Evolutionary conservation across 2,329 filamentous ascomycete genomes (phyloP).

Genomic region (Colletotrichum noveboracense): DNA sequence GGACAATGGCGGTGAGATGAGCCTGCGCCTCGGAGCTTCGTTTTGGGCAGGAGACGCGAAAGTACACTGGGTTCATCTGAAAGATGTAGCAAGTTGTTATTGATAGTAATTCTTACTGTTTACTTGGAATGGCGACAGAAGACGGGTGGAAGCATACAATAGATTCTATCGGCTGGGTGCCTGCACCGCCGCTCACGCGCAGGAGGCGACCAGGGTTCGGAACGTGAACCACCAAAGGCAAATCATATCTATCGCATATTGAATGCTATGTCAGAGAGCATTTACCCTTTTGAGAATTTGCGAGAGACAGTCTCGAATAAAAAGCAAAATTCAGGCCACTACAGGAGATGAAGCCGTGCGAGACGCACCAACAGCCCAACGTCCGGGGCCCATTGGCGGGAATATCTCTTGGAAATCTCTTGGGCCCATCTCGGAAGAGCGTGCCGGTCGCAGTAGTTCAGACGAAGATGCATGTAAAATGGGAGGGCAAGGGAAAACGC

Average conservation of each 20-base stretch:
- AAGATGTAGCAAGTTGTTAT: not conserved
- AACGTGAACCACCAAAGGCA: not conserved
- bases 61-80: not conserved
- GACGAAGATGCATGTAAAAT: not conserved
- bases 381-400: not conserved
- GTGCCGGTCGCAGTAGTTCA: not conserved
- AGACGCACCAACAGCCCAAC: not conserved
- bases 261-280: not conserved
- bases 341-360: not conserved
- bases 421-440: not conserved
- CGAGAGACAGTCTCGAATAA: not conserved
- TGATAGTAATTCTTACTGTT: not conserved
- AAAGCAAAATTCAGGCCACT: not conserved
- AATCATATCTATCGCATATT: not conserved
- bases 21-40: not conserved
- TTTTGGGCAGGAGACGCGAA: not conserved
- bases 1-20: not conserved
- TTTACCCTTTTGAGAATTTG: not conserved
- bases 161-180: not conserved
- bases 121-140: not conserved
- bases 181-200: not conserved
- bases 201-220: not conserved
- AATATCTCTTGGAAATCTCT: not conserved
- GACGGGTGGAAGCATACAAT: not conserved
- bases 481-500: not conserved